Evolutionary conservation across 768 basidiomycete species (phyloP), one percentile per base, ranked within the genome.

Genomic region (Boletus eberwhitei): DNA sequence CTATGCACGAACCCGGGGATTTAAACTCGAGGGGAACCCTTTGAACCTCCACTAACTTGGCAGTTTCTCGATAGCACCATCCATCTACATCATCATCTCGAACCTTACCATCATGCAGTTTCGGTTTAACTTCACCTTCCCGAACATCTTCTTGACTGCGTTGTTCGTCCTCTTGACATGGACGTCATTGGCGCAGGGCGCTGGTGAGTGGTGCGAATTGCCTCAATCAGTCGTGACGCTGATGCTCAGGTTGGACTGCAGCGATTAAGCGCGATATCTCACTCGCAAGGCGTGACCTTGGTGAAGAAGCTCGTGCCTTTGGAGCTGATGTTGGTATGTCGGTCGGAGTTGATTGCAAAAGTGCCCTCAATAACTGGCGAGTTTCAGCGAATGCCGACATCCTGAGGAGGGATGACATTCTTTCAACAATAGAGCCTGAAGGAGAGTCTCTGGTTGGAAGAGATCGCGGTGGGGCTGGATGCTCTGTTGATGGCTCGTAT

Each of bases 161-260:
- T 32, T 60, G 9, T 14, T 52, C 38, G 19, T 49, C 32, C 37
- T 60, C 39, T 52, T 41, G 35, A 39, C 54, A 2, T 60, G 49
- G 50, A 38, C 54, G 6, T 38, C 53, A 17, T 48, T 38, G 47
- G 53, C 11, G 16, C 53, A 52, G 16, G 41, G 50, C 14, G 59
- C 53, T 5, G 53, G 59, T 52, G 26, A 52, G 59, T 61, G 1
- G 13, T 34, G 16, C 14, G 12, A 17, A 17, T 38, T 14, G 2
- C 2, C 35, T 16, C 6, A 22, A 8, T 22, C 41, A n/a, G 29
- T 46, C 29, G 12, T 17, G 32, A n/a, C 1, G 13, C 50, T 41
- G 34, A 61, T 6, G 14, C 46, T 26, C 12, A 5, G 14, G 17
- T 24, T 12, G 12, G 22, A 52, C n/a, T 8, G 2, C 24, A 60